Evolutionary conservation across 306 rosid genomes (phyloP).

Genomic region (Vicia sativa): DNA sequence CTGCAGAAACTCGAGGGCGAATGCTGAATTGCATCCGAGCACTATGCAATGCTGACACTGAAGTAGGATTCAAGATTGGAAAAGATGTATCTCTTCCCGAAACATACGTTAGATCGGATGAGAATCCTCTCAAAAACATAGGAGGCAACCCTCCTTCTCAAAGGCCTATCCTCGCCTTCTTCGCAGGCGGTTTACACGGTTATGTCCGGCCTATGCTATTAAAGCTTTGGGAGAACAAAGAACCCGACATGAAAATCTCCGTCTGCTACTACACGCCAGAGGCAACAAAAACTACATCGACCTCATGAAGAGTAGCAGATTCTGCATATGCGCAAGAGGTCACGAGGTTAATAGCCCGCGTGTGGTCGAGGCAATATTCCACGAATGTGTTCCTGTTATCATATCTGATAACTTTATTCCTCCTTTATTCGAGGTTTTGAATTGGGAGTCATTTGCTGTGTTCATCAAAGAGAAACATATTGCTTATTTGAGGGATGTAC

Average conservation of each 20-base stretch:
- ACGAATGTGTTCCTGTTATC: constrained; percentile 88
- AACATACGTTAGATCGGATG: constrained; percentile 58
- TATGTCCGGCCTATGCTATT: constrained; percentile 71
- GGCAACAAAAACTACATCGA: constrained; percentile 59
- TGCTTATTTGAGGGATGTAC: constrained; percentile 71
- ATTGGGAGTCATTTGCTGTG: constrained; percentile 94
- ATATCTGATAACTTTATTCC: constrained; percentile 96
- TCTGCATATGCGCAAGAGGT: constrained; percentile 92
- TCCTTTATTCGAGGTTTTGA: constrained; percentile 77
- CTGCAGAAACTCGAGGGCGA: constrained; percentile 66
- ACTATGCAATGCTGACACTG: constrained; percentile 87
- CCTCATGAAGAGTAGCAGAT: constrained; percentile 85
- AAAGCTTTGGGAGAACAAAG: constrained; percentile 82
- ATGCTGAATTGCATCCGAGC: constrained; percentile 82
- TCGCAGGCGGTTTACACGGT: constrained; percentile 89
- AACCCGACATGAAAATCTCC: constrained; percentile 81
- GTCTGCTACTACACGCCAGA: constrained; percentile 57
- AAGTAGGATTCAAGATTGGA: constrained; percentile 87
- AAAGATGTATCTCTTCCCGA: constrained; percentile 93
- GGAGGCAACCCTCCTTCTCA: constrained; percentile 79
- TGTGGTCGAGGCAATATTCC: constrained; percentile 80
- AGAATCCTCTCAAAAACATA: constrained; percentile 63
- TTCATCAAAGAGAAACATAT: constrained; percentile 77
- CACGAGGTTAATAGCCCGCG: constrained; percentile 95
- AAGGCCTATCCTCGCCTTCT: constrained; percentile 77